Conservation (phyloP, 441 rosid species). For the Bocquillonia castaneifolia region DNA sequence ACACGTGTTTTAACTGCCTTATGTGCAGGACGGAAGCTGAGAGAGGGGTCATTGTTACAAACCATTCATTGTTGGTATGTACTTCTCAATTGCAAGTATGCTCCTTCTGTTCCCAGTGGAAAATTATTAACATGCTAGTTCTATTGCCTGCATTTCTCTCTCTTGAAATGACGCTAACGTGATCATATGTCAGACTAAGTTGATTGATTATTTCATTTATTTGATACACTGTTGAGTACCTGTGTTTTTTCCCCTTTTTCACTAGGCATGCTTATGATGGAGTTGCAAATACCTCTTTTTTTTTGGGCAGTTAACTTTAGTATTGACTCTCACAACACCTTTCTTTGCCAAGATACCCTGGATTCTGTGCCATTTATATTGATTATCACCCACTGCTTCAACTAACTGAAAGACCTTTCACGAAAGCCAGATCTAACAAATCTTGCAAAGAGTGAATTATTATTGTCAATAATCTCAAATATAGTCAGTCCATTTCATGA, state of each 20-base stretch:
- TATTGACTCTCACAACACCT: background rate
- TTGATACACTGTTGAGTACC: background rate
- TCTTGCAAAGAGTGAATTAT: background rate
- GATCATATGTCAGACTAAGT: background rate
- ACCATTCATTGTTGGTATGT: conserved; percentile 78
- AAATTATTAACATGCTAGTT: background rate
- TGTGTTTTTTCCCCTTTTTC: background rate
- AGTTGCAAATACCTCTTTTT: background rate
- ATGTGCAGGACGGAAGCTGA: conserved; percentile 87
- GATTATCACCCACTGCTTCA: conserved; percentile 2
- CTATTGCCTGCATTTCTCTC: conserved; percentile 1
- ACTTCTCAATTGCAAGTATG: conserved; percentile 11
- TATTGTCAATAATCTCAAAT: conserved; percentile 1
- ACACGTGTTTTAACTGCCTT: conserved; percentile 13
- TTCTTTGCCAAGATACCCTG: background rate
- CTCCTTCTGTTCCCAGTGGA: background rate
- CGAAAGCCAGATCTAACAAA: background rate
- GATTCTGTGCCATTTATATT: background rate
- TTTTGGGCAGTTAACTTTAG: no score
- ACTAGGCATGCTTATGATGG: background rate
- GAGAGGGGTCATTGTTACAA: conserved; percentile 83
- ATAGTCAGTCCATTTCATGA: background rate
- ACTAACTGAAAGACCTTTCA: background rate
- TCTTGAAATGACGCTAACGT: background rate
- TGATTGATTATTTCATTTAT: background rate